Conservation (phyloP, 805 yeast species). For the Pichia insulana region DNA sequence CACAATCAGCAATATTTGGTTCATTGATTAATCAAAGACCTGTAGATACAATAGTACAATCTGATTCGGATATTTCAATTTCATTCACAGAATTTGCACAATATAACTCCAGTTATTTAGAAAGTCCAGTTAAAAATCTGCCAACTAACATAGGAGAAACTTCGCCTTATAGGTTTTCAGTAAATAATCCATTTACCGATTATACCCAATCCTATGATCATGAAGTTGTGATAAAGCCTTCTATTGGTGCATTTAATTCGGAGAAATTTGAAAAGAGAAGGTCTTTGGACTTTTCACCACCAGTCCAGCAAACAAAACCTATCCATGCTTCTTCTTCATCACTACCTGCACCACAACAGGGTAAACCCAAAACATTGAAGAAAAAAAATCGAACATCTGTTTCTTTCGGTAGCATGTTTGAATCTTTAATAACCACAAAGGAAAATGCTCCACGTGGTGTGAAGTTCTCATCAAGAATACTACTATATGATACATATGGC, state of each 20-base stretch:
- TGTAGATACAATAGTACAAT: slow-evolving; percentile 10
- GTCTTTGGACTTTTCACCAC: slow-evolving; percentile 9
- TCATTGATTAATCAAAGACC: slow-evolving; percentile 15
- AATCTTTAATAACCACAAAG: slow-evolving; percentile 3
- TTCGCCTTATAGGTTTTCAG: slow-evolving; percentile 1
- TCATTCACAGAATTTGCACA: slow-evolving; percentile 1
- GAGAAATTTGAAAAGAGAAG: slow-evolving; percentile 2
- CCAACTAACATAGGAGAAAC: no score
- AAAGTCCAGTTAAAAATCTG: no score
- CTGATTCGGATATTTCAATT: slow-evolving; percentile 15
- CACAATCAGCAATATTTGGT: slow-evolving; percentile 24
- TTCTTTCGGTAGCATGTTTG: slow-evolving; percentile 15
- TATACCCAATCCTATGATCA: slow-evolving; percentile 10
- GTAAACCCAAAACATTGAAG: slow-evolving; percentile 16
- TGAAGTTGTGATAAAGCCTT: background rate
- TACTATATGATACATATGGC: slow-evolving; percentile 77
- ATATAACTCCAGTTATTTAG: no score
- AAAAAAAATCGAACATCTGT: slow-evolving; percentile 16
- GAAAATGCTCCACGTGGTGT: slow-evolving; percentile 17
- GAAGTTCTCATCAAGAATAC: slow-evolving; percentile 71
- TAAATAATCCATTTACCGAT: slow-evolving; percentile 10
- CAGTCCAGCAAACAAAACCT: slow-evolving; percentile 2
- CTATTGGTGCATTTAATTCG: no score
- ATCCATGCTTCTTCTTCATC: slow-evolving; percentile 11
- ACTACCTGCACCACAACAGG: slow-evolving; percentile 6